Evolutionary conservation across 495 filamentous ascomycete genomes (phyloP), one percentile per base, ranked within the genome.

Genomic region (Penicillium coprophilum): DNA sequence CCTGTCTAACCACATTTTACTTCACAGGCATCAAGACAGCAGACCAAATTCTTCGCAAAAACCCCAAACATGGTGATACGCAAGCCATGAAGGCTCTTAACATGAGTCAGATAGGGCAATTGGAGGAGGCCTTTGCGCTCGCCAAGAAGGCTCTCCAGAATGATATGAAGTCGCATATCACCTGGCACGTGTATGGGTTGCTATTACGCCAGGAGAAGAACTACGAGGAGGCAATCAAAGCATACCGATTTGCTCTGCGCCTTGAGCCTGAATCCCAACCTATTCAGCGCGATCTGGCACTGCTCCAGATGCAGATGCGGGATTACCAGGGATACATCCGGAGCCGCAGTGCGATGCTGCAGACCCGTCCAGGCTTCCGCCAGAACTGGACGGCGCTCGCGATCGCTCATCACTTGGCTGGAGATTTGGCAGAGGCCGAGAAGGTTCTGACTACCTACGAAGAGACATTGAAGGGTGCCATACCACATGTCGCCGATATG

Each of bases 131-230:
- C 0, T 97, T 97, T 69, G 84, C 83, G 30, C 80, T 99, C 50
- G 93, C 89, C 59, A 97, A 96, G 77, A 82, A 89, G 53, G 94
- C 94, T 45, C 79, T 99, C 43, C 88, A 84, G 46, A 89, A 92
- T 58, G 92, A 97, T 64, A 97, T 97, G 92, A 96, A 92, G 75
- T 96, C 92, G 58, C 95, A 97, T 72, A 91, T 97, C 62, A 97
- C 92, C 77, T 99, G 94, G 94, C 94, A 99, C 72, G 95, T 99
- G 36, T 97, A 97, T 65, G 94, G 94, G n/a, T 75, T 99, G 56
- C 81, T 99, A 38, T 97, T 92, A 71, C 85, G 93, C 28, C 85
- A 90, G 24, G 84, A 86, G 62, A 97, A 97, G 82, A 97, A 97
- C 77, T 97, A 92, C 56, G 93, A 96, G 72, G 94, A 97, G 74